Base-by-base conservation (phyloP, 345 rosid genomes). In the Linum usitatissimum region DNA sequence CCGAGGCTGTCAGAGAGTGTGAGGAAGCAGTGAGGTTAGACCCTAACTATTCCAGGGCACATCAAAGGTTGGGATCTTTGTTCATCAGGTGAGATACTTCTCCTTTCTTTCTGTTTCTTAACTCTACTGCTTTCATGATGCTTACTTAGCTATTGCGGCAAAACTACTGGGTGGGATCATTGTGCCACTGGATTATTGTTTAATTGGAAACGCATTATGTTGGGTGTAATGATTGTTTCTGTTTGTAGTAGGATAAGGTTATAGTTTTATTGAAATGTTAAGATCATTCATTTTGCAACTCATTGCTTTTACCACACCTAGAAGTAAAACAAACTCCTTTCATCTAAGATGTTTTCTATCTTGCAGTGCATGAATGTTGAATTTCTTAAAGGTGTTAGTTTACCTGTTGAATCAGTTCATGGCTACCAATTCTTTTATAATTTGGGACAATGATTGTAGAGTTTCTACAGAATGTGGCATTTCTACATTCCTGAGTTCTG, bases 1-100 rank as follows among this genome's bases (percentile, higher is more conserved):
- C 68, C 0, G 96, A 90, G 71, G 99, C 99, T 0, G 82, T 94
- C 56, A 76, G 59, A 66, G 99, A 86, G 55, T 88, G 97, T 59
- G 93, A 86, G 60, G 83, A 77, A 70, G 96, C 99, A 1, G 81
- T 94, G 54, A 83, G 64, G 60, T 67, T 94, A 85, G 91, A 94
- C 75, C 95, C 95, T 18, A 76, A 69, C 48, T 84, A 78, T 73
- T 68, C 73, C 70, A 88, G 93, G 68, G 97, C 97, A 64, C 97
- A 90, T 72, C 95, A 83, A 66, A 82, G 99, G 58, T 76, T 94
- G 76, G 93, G 78, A 9, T 70, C 88, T 30, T 77, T 94, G 79
- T 73, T 87, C 64, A 67, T 88, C 64, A 90, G 99, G 99, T 90
- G 69, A 78, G 81, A 48, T 51, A 51, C 42, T 21, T 53, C 42